A percentile compares a stretch with the other conserved stretches of the same genome.
Conservation (phyloP, 1,284 basidiomycete species). For the Inonotus obliquus region DNA sequence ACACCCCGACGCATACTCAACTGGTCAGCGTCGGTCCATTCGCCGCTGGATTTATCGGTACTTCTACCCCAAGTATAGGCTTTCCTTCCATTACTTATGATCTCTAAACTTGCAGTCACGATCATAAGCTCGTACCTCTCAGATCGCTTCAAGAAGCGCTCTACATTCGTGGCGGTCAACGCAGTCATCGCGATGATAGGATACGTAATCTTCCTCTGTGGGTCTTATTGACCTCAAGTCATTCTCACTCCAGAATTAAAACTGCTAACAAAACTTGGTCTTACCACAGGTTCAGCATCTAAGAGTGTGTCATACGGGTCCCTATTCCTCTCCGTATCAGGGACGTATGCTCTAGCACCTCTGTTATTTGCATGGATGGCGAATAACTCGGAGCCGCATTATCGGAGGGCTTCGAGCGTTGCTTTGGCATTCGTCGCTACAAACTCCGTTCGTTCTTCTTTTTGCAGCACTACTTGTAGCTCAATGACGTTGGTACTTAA, state of each 20-base stretch:
- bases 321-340: constrained; percentile 18
- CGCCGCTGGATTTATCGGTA: constrained; percentile 31
- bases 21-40: constrained; percentile 33
- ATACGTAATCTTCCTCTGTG: constrained; percentile 15
- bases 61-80: not conserved
- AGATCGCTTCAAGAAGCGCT: constrained; percentile 14
- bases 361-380: constrained; percentile 19
- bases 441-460: constrained; percentile 11
- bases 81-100: not conserved
- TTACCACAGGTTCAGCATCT: constrained; percentile 10
- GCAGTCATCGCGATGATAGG: constrained; percentile 12
- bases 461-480: not conserved
- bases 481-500: too few relatives aligned
- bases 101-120: constrained; percentile 11
- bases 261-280: not conserved
- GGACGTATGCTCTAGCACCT: constrained; percentile 15
- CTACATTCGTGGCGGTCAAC: not conserved
- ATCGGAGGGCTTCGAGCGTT: constrained; percentile 17
- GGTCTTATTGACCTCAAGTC: not conserved
- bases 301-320: constrained; percentile 16
- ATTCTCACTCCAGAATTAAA: not conserved
- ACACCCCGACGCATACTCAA: constrained; percentile 29
- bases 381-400: constrained; percentile 20
- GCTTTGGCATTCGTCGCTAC: constrained; percentile 19
- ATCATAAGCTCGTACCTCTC: constrained; percentile 16